Evolutionary conservation across 1,284 basidiomycete species (phyloP).

Genomic region (Ustilago crameri): DNA sequence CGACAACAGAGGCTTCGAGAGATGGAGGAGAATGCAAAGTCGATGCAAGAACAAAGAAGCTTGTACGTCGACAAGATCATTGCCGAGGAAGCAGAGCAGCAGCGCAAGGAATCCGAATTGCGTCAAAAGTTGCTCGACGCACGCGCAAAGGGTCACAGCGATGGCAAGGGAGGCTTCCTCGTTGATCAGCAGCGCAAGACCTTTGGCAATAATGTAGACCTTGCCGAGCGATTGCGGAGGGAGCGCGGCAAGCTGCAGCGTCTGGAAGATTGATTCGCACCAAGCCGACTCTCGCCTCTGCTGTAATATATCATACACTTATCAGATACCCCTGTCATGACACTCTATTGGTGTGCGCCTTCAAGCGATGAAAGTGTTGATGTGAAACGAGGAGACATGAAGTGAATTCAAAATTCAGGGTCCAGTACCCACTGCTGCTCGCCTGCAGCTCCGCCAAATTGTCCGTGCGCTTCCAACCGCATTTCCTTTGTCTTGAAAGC

Average conservation of each 20-base stretch:
- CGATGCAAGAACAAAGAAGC: constrained; percentile 75
- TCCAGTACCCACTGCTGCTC: no score
- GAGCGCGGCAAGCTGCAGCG: constrained; percentile 47
- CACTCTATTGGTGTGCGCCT: no score
- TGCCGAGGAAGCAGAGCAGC: constrained; percentile 48
- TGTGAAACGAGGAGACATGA: no score
- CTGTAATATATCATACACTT: no score
- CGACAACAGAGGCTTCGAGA: constrained; percentile 85
- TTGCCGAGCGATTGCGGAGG: constrained; percentile 54
- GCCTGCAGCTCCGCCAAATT: no score
- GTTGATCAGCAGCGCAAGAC: constrained; percentile 59
- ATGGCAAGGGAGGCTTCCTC: constrained; percentile 57
- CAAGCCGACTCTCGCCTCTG: no score
- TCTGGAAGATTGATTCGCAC: constrained; percentile 13
- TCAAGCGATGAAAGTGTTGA: no score
- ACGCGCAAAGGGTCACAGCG: constrained; percentile 33
- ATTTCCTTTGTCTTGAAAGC: no score
- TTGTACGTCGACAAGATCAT: constrained; percentile 53
- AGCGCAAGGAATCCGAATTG: constrained; percentile 48
- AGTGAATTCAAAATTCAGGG: no score
- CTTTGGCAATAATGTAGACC: constrained; percentile 51
- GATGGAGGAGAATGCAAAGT: constrained; percentile 80
- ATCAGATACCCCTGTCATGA: no score
- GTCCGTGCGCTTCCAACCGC: no score
- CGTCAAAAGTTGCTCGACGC: constrained; percentile 48